Percentiles rank a stretch among this genome's conserved stretches.
These are phyloP conservation scores for Ceratobasidium sp. DNA, from an alignment of 1,284 basidiomycete species.

Conservation along the genomic window DNA sequence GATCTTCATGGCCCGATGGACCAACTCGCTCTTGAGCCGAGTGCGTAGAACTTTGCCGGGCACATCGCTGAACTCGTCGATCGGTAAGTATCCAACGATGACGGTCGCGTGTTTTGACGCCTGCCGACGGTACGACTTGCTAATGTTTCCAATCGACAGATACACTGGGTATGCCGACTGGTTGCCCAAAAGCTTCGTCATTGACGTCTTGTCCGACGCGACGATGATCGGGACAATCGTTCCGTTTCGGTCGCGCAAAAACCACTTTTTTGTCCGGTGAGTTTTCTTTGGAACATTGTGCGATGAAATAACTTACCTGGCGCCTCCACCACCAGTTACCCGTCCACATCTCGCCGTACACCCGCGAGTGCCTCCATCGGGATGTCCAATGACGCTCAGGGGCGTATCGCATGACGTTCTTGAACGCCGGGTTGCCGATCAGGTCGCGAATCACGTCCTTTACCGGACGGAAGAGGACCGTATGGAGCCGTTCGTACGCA, in stretches of 20 bases:
- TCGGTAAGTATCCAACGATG: constrained; percentile 46
- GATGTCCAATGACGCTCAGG: constrained; percentile 10
- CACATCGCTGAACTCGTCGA: not conserved
- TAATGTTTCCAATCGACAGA: constrained; percentile 47
- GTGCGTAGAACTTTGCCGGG: not conserved
- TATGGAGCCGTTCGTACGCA: not conserved
- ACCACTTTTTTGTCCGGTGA: not conserved
- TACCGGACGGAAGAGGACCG: not conserved
- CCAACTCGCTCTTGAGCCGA: constrained; percentile 38
- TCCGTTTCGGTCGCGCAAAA: constrained; percentile 7
- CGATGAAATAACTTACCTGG: no score
- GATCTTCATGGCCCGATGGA: constrained; percentile 49
- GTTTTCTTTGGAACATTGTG: no score
- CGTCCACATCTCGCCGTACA: constrained; percentile 42
- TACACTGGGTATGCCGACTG: constrained; percentile 47
- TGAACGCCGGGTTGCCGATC: constrained; percentile 1
- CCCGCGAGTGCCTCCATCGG: not conserved
- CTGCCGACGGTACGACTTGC: constrained; percentile 32
- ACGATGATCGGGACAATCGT: constrained; percentile 45
- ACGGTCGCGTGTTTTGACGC: constrained; percentile 11
- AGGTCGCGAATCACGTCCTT: constrained; percentile 7
- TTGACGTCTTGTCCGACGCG: constrained; percentile 45
- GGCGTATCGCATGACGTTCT: not conserved
- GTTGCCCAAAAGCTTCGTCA: constrained; percentile 39
- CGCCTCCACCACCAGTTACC: constrained; percentile 45